Evolutionary conservation across 2,329 filamentous ascomycete genomes (phyloP).

Genomic region (Coniochaeta hoffmannii): DNA sequence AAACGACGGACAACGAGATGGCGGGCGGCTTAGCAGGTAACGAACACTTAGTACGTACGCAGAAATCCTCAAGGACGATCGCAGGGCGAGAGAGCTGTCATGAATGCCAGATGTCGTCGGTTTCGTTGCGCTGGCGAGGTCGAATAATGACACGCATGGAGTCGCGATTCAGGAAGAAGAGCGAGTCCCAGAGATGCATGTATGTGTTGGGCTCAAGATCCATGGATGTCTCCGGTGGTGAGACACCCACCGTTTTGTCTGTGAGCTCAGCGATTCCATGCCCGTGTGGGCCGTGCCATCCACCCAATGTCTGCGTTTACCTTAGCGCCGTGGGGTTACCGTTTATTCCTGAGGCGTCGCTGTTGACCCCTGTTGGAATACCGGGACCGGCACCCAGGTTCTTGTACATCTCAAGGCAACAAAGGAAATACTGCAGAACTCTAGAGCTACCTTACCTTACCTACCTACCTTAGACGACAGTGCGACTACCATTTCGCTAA

Average conservation of each 20-base stretch:
- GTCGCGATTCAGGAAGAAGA: background rate
- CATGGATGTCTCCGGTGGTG: background rate
- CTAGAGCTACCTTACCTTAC: no score
- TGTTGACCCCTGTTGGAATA: no score
- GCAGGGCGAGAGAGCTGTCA: background rate
- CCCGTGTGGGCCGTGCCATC: no score
- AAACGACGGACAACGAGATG: background rate
- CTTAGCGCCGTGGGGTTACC: no score
- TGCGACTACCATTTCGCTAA: no score
- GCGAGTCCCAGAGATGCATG: background rate
- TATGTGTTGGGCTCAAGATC: background rate
- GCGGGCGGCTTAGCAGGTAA: background rate
- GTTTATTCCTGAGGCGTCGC: no score
- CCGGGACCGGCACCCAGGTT: no score
- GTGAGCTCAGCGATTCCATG: background rate
- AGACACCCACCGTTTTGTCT: background rate
- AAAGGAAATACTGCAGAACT: no score
- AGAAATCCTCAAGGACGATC: background rate
- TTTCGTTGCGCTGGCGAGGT: background rate
- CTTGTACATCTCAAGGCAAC: no score
- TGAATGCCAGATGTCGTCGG: background rate
- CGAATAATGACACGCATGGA: background rate
- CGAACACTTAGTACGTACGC: background rate
- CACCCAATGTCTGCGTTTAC: no score
- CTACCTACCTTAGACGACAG: no score